Evolutionary conservation across 345 rosid genomes (phyloP), one percentile per base, ranked within the genome.

Genomic region (Atalantia buxifolia): DNA sequence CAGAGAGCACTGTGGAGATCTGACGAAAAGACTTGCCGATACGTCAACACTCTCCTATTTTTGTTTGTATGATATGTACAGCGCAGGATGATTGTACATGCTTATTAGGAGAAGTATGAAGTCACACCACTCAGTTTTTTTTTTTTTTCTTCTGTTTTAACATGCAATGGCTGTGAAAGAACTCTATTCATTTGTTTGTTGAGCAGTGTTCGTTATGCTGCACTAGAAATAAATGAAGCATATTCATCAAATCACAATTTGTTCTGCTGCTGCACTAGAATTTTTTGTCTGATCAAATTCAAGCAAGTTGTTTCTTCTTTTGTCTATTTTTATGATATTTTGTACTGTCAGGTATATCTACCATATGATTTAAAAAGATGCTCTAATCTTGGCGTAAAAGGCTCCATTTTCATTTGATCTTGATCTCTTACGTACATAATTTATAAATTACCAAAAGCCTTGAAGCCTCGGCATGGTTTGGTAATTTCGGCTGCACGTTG

Each of bases 1-100:
- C 33, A 2, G 36, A 28, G 71, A 48, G 73, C 71, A 13, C 25
- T 18, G 24, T 9, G 27, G 42, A 56, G 72, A 59, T 68, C 59
- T 14, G 80, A 69, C 30, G 31, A 33, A 72, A 25, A 25, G 22
- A 31, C 42, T 36, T 50, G 64, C 77, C 50, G 4, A 27, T 55
- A 68, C 35, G 56, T 64, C 40, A n/a, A n/a, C n/a, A 45, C 59
- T 64, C 69, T 22, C 33, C 42, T 24, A 1, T 66, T 78, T 30
- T 7, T 59, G 42, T 45, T 30, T 22, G 6, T 40, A 45, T 59
- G 73, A 69, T 28, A 9, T 78, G 80, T 28, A 79, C 48, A 63
- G 59, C 77, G 38, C 66, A 66, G 69, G 78, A 77, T 77, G 45
- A 77, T 82, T 63, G 68, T 76, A 61, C 48, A 56, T 76, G 57